Evolutionary conservation across 106 monocot genomes (phyloP), one percentile per base, ranked within the genome.

Genomic region (Platanthera guangdongensis): DNA sequence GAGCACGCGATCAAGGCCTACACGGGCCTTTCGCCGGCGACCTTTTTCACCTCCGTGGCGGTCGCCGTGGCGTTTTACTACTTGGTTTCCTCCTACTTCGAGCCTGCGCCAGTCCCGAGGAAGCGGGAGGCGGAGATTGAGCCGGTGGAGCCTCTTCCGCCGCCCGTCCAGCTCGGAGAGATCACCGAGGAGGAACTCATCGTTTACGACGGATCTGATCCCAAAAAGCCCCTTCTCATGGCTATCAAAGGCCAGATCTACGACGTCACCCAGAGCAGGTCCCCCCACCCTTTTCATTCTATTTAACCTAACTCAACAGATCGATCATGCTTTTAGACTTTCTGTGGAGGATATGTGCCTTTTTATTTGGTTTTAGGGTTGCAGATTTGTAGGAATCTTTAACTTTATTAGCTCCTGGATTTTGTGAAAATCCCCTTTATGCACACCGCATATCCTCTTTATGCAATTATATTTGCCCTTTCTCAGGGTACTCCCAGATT

Each of bases 251-350:
- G 87, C 30, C 85, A 90, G 87, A 90, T 90, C 85, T 90, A 90
- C 71, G 91, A 91, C 63, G 91, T 91, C 67, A 81, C 86, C 0
- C 88, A 91, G 86, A 88, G 91, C 91, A 91, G 91, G 91, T 88
- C 5, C 9, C 2, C 48, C 9, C 51, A 4, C 4, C 30, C 53
- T 52, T 45, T 67, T 50, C 39, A 10, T 57, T 65, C 51, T 39
- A 64, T 65, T 21, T 7, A 30, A 10, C 39, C 39, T 39, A 65
- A 65, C 32, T 11, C 11, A 5, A 10, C 9, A 30, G 65, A 32
- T 4, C 32, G 65, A 13, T 65, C 16, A 32, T 12, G 32, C 32
- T 32, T 65, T 65, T 32, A 30, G 28, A 32, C 12, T 65, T 32
- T 32, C 4, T 30, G 65, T 65, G 32, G 65, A 32, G 25, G 8